Base-by-base conservation (phyloP, 495 filamentous ascomycete species). In the Podospora anserina region DNA sequence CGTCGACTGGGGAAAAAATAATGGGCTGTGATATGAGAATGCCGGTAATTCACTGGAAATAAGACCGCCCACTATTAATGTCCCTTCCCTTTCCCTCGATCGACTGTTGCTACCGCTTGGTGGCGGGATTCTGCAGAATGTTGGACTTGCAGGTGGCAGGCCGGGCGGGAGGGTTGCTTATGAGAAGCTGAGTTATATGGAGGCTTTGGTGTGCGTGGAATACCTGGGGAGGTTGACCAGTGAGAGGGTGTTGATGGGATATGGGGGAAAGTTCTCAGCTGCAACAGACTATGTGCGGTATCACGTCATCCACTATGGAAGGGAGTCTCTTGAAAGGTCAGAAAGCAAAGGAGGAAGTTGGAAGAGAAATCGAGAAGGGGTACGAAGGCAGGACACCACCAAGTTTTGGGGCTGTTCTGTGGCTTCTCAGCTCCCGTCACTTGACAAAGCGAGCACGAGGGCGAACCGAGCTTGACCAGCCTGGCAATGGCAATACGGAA, bases 401-500 rank as follows among this genome's bases (percentile, higher is more conserved):
- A 64, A 58, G 49, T 68, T 76, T 73, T 74, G 67, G 73, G 64
- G 68, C 65, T 69, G 18, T 28, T 26, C 55, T 61, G 64, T 60
- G 61, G 63, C 68, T 74, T 69, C 61, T 63, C 69, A 72, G 69
- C 75, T 75, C 64, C 63, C 30, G 71, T 77, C 73, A 76, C 76
- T 78, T 74, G 73, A 78, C 73, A 65, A 70, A 66, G 69, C 57
- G 60, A 70, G 65, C 65, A 70, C 64, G 67, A 65, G 63, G 70
- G 65, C 68, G 66, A 74, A 69, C 70, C 75, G 67, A 71, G 60
- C 67, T 67, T 67, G 66, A 66, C 66, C 28, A 58, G 69, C 20
- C 23, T 63, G 27, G 57, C 19, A 19, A 62, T 28, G 61, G 65
- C 44, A 61, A 11, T 49, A 49, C 39, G 39, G 39, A 44, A 67